phyloP scores from a whole-genome alignment of 208 protist genomes.

The Trypanosomatidae sp. region DNA sequence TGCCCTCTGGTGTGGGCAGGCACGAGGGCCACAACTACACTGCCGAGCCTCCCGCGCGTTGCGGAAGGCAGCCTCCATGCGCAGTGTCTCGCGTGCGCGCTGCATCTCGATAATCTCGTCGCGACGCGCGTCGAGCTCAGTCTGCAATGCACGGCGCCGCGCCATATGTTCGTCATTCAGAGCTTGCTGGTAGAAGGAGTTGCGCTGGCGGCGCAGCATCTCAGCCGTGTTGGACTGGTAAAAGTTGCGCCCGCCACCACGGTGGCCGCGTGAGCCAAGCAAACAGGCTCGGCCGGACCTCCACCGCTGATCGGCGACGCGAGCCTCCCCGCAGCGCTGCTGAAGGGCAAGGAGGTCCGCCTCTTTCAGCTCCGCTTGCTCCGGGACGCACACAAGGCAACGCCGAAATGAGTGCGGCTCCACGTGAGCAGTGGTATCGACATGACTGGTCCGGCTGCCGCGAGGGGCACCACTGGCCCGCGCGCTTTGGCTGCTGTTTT shows the following conservation, averaged over 20 bases:
- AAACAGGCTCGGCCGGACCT: conserved; percentile 1
- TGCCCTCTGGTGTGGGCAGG: background rate
- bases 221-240: conserved; percentile 59
- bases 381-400: conserved; percentile 52
- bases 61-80: conserved; percentile 18
- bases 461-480: background rate
- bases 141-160: conserved; percentile 60
- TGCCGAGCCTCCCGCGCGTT: conserved; percentile 1
- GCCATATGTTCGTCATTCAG: conserved; percentile 49
- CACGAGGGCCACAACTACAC: background rate
- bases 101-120: conserved; percentile 36
- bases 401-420: conserved; percentile 13
- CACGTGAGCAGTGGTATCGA: background rate
- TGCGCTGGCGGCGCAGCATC: conserved; percentile 59
- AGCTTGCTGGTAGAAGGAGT: conserved; percentile 46
- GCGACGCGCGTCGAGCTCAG: conserved; percentile 59
- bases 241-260: conserved; percentile 1
- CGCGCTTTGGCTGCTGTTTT: conserved; percentile 1
- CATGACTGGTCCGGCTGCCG: background rate
- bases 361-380: conserved; percentile 59
- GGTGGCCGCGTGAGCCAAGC: conserved; percentile 15
- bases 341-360: conserved; percentile 53
- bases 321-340: conserved; percentile 42
- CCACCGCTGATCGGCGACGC: conserved; percentile 35
- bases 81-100: conserved; percentile 17